These are phyloP conservation scores for Nicotiana obtusifolia DNA, from an alignment of 257 asterid species.

Conservation along the genomic window DNA sequence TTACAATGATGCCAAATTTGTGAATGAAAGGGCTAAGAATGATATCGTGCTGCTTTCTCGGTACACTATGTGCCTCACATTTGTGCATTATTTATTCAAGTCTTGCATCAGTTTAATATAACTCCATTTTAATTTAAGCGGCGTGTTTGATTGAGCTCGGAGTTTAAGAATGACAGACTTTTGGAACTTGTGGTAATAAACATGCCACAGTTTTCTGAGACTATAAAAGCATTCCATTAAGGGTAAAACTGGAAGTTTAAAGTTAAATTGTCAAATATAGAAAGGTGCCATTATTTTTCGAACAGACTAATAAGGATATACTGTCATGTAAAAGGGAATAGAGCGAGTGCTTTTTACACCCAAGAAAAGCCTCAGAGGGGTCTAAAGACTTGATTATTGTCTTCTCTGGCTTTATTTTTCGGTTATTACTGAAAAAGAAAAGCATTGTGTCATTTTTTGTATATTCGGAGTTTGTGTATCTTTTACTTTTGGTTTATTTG, in stretches of 20 bases:
- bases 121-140: neutral
- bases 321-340: neutral
- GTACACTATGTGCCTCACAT: constrained; percentile 29
- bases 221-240: neutral
- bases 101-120: neutral
- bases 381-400: neutral
- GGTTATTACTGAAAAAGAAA: neutral
- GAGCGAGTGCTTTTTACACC: neutral
- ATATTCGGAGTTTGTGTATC: neutral
- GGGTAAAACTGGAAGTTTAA: neutral
- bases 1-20: constrained; percentile 69
- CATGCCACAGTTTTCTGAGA: no score
- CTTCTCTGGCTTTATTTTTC: neutral
- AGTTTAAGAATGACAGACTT: neutral
- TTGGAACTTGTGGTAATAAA: neutral
- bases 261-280: neutral
- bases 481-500: neutral
- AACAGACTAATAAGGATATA: neutral
- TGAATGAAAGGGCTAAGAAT: constrained; percentile 85
- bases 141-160: neutral
- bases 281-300: neutral
- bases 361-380: no score
- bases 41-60: constrained; percentile 81
- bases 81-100: neutral
- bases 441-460: neutral